Conservation (phyloP, 2,329 filamentous ascomycete species). For the Aspergillus intermedius region DNA sequence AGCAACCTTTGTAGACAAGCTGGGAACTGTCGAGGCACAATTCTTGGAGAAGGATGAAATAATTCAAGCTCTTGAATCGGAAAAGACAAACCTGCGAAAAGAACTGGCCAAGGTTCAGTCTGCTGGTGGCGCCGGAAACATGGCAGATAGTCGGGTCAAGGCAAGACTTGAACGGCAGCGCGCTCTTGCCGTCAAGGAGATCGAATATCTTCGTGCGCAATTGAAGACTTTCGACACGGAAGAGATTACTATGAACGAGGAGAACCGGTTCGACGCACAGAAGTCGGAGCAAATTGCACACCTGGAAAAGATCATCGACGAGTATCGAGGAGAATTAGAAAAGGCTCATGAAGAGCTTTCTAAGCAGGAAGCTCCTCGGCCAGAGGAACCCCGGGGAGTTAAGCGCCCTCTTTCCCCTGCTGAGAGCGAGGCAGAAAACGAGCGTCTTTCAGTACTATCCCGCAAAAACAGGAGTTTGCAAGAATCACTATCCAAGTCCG, state of each 20-base stretch:
- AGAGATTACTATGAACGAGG: slow-evolving; percentile 77
- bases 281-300: slow-evolving; percentile 70
- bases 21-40: slow-evolving; percentile 75
- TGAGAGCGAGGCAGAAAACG: slow-evolving; percentile 50
- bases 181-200: slow-evolving; percentile 78
- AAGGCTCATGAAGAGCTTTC: slow-evolving; percentile 68
- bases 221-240: slow-evolving; percentile 83
- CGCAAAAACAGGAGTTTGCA: slow-evolving; percentile 84
- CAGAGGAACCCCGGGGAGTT: slow-evolving; percentile 40
- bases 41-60: slow-evolving; percentile 68
- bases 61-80: slow-evolving; percentile 64
- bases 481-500: slow-evolving; percentile 63
- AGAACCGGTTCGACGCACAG: slow-evolving; percentile 64
- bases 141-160: slow-evolving; percentile 59
- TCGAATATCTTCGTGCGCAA: slow-evolving; percentile 88
- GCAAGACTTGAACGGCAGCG: slow-evolving; percentile 79
- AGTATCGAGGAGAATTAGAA: slow-evolving; percentile 77
- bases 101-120: slow-evolving; percentile 66
- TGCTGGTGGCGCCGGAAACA: slow-evolving; percentile 37
- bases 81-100: slow-evolving; percentile 57
- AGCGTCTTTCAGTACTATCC: slow-evolving; percentile 73
- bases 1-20: slow-evolving; percentile 68
- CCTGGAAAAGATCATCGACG: slow-evolving; percentile 77
- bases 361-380: slow-evolving; percentile 49
- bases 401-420: slow-evolving; percentile 61